These are phyloP conservation scores for Phaseolus coccineus DNA, from an alignment of 331 rosid species.

Conservation along the genomic window DNA sequence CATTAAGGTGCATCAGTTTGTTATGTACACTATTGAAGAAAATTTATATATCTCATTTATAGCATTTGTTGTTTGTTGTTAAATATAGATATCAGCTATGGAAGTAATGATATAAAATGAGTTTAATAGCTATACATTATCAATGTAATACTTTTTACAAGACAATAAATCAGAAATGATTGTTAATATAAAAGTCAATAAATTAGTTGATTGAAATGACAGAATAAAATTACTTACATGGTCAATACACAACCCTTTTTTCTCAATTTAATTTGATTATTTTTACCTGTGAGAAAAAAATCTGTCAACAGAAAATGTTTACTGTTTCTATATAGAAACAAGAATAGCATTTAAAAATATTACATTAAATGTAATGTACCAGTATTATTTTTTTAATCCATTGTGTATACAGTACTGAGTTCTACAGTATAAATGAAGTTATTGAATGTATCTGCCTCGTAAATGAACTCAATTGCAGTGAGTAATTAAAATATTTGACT, in stretches of 20 bases:
- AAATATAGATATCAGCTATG: neutral
- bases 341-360: neutral
- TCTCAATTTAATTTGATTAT: neutral
- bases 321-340: neutral
- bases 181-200: too few species aligned
- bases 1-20: constrained; percentile 9
- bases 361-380: constrained; percentile 28
- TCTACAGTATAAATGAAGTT: constrained; percentile 32
- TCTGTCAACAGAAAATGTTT: neutral
- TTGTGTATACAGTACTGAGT: constrained; percentile 25
- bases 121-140: too few species aligned
- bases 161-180: too few species aligned
- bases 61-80: neutral
- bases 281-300: neutral
- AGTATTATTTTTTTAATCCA: neutral
- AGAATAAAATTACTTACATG: too few species aligned
- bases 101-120: neutral
- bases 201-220: too few species aligned
- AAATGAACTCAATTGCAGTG: constrained; percentile 43
- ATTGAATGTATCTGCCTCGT: constrained; percentile 41
- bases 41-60: neutral
- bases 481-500: constrained; percentile 39
- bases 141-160: too few species aligned
- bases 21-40: neutral
- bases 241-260: too few species aligned